Evolutionary conservation across 306 rosid species (phyloP).

Genomic region (Pueraria montana): DNA sequence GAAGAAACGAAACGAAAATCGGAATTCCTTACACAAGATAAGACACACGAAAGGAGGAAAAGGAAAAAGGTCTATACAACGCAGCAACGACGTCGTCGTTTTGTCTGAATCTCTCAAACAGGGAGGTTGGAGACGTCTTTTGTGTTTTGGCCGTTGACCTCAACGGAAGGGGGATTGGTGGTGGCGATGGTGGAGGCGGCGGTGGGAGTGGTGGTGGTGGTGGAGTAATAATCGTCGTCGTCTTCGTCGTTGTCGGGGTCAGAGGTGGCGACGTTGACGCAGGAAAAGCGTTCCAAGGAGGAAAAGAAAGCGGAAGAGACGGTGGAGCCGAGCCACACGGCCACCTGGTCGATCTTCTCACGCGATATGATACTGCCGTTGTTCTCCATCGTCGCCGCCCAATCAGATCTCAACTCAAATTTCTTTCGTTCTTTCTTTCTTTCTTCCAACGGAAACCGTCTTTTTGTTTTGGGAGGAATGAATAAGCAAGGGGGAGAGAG

Average conservation of each 20-base stretch:
- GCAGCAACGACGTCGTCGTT: conserved; percentile 21
- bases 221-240: conserved; percentile 31
- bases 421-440: background rate
- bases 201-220: conserved; percentile 43
- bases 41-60: conserved; percentile 37
- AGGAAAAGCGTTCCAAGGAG: conserved; percentile 83
- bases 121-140: conserved; percentile 61
- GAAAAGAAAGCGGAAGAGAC: conserved; percentile 84
- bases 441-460: conserved; percentile 10
- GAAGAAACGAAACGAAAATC: conserved; percentile 26
- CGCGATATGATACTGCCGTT: conserved; percentile 51
- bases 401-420: conserved; percentile 38
- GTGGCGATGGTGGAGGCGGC: conserved; percentile 30
- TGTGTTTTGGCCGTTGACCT: conserved; percentile 35
- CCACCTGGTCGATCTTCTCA: conserved; percentile 76
- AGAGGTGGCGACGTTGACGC: conserved; percentile 80
- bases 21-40: conserved; percentile 26
- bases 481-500: no score
- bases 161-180: background rate
- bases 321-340: conserved; percentile 76
- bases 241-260: conserved; percentile 70
- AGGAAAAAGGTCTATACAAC: conserved; percentile 53
- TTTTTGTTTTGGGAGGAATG: background rate
- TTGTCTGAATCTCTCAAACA: conserved; percentile 50
- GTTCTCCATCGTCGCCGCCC: conserved; percentile 54